Evolutionary conservation across 2,329 filamentous ascomycete species (phyloP), one percentile per base, ranked within the genome.

Genomic region (Cladosporium sp.): DNA sequence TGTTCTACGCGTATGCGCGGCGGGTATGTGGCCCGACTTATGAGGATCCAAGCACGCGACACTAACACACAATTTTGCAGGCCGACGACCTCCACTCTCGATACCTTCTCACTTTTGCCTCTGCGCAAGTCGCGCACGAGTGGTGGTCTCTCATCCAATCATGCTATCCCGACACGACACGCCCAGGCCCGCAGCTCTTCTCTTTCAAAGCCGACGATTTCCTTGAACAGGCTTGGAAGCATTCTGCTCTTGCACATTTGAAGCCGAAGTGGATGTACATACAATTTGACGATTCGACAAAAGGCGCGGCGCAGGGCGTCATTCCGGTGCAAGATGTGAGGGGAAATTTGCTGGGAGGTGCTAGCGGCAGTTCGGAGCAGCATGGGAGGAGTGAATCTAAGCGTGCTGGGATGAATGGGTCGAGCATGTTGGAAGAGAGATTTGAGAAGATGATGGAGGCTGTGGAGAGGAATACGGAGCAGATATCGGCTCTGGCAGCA

Each of bases 211-310:
- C 63, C 19, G 63, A 67, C 28, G 65, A 69, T 7, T 59, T 69
- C 15, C 66, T 69, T 3, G 55, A 55, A 6, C 66, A 65, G 39
- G 67, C 66, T 9, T 70, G 68, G 69, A 66, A 64, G 25, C 68
- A 70, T 43, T 61, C 63, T 1, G 58, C 60, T 6, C 67, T 71
- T 43, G 65, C 64, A 30, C 69, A 69, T 52, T 51, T 72, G 38
- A 68, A 67, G 54, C 63, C 63, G 30, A 70, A 68, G 60, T 71
- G 69, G 70, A 71, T 69, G 62, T 71, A 70, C 55, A 67, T 66
- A 34, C 49, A 51, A 28, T 52, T 52, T 28, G 42, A 52, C 19
- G 56, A 51, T n/a, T 50, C 55, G 22, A 19, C 66, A 8, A 65
- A 65, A 34, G 64, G 65, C 14, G 66, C 64, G n/a, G 60, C 64